These are phyloP conservation scores for Rhinocladiella mackenziei DNA, from an alignment of 2,329 filamentous ascomycete species.

Conservation along the genomic window DNA sequence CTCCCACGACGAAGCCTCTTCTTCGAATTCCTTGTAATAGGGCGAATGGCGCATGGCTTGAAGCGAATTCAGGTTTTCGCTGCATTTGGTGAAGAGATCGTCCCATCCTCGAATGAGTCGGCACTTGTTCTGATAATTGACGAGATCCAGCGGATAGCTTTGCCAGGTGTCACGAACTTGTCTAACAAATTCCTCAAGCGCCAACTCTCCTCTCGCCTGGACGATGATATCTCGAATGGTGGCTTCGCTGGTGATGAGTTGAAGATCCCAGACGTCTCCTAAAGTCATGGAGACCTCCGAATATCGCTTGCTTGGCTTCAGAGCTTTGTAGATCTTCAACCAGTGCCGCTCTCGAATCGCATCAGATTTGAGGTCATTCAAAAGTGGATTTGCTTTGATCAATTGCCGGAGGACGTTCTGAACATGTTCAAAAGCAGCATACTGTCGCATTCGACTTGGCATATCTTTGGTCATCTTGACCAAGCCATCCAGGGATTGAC, in stretches of 20 bases:
- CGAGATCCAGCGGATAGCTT: slow-evolving; percentile 87
- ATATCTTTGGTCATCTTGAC: slow-evolving; percentile 99
- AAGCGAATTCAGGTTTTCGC: slow-evolving; percentile 93
- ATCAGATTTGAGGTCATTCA: slow-evolving; percentile 91
- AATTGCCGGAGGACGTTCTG: slow-evolving; percentile 84
- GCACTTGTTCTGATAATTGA: slow-evolving; percentile 97
- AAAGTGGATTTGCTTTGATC: slow-evolving; percentile 82
- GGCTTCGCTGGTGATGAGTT: slow-evolving; percentile 78
- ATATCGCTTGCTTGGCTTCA: slow-evolving; percentile 89
- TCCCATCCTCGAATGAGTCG: slow-evolving; percentile 97
- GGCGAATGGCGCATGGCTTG: slow-evolving; percentile 99
- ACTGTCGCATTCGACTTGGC: slow-evolving; percentile 98
- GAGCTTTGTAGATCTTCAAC: slow-evolving; percentile 94
- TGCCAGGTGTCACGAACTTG: slow-evolving; percentile 97
- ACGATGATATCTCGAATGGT: slow-evolving; percentile 89
- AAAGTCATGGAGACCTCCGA: slow-evolving; percentile 91
- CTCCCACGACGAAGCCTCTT: slow-evolving; percentile 94
- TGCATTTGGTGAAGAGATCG: slow-evolving; percentile 96
- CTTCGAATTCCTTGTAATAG: slow-evolving; percentile 99
- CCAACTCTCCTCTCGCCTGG: slow-evolving; percentile 97
- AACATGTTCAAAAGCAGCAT: slow-evolving; percentile 98
- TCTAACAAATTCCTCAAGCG: slow-evolving; percentile 92
- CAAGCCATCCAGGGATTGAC: slow-evolving; percentile 80
- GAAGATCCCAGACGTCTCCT: slow-evolving; percentile 98
- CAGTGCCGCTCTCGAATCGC: slow-evolving; percentile 95